phyloP scores from a whole-genome alignment of 352 stramenopile genomes.

The Pythium brachiatum region DNA sequence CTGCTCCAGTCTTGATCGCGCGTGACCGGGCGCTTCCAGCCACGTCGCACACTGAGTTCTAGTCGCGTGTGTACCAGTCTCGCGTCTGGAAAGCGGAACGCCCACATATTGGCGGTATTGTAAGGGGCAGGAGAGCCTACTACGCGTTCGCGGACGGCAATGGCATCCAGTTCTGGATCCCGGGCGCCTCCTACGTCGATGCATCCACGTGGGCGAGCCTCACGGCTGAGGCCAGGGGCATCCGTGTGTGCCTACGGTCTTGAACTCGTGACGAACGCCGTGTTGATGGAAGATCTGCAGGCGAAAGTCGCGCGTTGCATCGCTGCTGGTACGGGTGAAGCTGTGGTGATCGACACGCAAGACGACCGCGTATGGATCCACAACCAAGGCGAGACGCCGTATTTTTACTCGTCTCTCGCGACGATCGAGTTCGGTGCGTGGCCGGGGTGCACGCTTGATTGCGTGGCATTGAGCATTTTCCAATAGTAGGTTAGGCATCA shows the following conservation, averaged over 20 bases:
- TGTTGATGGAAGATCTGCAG: neutral
- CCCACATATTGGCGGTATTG: neutral
- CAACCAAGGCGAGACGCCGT: constrained; percentile 17
- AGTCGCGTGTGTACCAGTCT: neutral
- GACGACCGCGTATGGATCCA: constrained; percentile 20
- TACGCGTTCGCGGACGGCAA: neutral
- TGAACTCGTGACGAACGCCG: neutral
- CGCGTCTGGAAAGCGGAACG: neutral
- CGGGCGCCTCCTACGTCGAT: neutral
- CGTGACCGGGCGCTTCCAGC: neutral
- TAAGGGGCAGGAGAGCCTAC: neutral
- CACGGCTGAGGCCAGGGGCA: neutral
- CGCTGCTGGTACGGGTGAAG: constrained; percentile 18
- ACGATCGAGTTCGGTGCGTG: neutral
- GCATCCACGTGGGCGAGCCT: neutral
- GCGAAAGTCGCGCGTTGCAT: constrained; percentile 15
- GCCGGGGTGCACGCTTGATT: neutral
- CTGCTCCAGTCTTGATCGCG: neutral
- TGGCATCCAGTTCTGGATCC: neutral
- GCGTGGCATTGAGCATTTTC: neutral
- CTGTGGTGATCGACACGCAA: constrained; percentile 22
- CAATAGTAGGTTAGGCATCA: no score
- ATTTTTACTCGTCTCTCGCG: neutral
- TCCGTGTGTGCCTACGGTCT: neutral
- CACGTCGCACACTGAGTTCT: neutral